phyloP scores from a whole-genome alignment of 140 eudicot species.

The Stevia rebaudiana region DNA sequence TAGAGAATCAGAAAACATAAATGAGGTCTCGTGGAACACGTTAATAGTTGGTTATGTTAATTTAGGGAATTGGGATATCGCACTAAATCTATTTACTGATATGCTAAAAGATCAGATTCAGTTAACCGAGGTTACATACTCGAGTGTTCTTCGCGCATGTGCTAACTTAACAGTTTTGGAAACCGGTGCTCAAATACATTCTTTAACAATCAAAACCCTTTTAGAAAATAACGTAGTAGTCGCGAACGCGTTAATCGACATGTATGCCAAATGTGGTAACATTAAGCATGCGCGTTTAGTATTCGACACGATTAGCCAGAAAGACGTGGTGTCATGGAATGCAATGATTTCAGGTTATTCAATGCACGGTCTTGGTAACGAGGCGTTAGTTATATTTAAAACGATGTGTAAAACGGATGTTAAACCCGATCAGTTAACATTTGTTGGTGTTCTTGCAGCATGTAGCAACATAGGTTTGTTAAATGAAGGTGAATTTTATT shows the following conservation, averaged over 20 bases:
- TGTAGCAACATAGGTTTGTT: slow-evolving; percentile 80
- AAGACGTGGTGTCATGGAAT: slow-evolving; percentile 77
- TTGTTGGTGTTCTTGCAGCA: slow-evolving; percentile 74
- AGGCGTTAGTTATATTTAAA: slow-evolving; percentile 58
- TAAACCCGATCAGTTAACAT: slow-evolving; percentile 59
- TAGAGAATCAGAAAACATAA: slow-evolving; percentile 37
- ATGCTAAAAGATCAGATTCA: slow-evolving; percentile 50
- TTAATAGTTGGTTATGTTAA: slow-evolving; percentile 72
- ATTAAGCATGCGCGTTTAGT: slow-evolving; percentile 53
- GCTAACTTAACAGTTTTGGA: slow-evolving; percentile 67
- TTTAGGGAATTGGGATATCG: slow-evolving; percentile 52
- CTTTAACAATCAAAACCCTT: slow-evolving; percentile 48
- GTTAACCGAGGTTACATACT: slow-evolving; percentile 68
- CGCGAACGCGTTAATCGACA: slow-evolving; percentile 66
- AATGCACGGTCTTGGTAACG: slow-evolving; percentile 73
- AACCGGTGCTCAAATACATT: slow-evolving; percentile 61
- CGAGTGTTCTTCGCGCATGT: slow-evolving; percentile 69
- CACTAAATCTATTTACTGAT: slow-evolving; percentile 39
- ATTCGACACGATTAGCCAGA: slow-evolving; percentile 45
- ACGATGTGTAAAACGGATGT: slow-evolving; percentile 40
- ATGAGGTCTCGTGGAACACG: slow-evolving; percentile 87
- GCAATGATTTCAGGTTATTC: slow-evolving; percentile 75
- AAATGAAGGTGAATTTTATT: slow-evolving; percentile 50
- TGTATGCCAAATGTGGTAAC: slow-evolving; percentile 88
- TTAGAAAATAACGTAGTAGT: slow-evolving; percentile 44